phyloP scores from a whole-genome alignment of 2,329 filamentous ascomycete species.

The Podosphaera fusca region DNA sequence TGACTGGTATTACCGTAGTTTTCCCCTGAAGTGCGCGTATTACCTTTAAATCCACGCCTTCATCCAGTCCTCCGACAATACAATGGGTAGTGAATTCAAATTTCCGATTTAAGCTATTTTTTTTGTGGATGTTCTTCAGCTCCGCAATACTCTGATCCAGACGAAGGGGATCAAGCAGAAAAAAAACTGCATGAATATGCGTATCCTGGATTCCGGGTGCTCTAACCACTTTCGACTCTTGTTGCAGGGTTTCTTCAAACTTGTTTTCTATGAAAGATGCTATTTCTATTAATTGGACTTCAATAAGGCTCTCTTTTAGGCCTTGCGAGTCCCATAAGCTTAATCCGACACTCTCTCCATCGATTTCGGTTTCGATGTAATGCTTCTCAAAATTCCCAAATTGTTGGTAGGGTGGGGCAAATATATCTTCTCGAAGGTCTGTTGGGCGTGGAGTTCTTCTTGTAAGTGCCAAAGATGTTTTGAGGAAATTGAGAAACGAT shows the following conservation, averaged over 20 bases:
- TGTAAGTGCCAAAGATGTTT: conserved; percentile 64
- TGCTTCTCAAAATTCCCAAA: conserved; percentile 57
- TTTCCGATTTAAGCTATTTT: conserved; percentile 24
- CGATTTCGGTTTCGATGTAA: conserved; percentile 85
- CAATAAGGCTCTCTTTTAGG: conserved; percentile 81
- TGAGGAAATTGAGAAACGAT: conserved; percentile 88
- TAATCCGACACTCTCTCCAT: conserved; percentile 71
- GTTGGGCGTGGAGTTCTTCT: conserved; percentile 25
- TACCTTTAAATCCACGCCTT: conserved; percentile 76
- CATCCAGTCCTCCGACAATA: conserved; percentile 49
- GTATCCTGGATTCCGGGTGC: conserved; percentile 86
- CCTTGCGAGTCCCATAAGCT: conserved; percentile 95
- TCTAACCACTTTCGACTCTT: conserved; percentile 93
- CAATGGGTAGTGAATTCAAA: conserved; percentile 19
- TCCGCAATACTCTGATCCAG: conserved; percentile 63
- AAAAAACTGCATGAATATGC: conserved; percentile 88
- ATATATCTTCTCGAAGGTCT: conserved; percentile 27
- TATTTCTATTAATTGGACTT: conserved; percentile 82
- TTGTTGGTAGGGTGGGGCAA: conserved; percentile 18
- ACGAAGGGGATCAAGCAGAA: conserved; percentile 68
- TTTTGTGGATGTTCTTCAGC: conserved; percentile 32
- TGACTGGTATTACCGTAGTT: conserved; percentile 84
- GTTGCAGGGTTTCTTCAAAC: conserved; percentile 90
- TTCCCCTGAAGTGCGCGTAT: conserved; percentile 73
- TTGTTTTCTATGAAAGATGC: conserved; percentile 86